These are phyloP conservation scores for Colletotrichum coccodes DNA, from an alignment of 2,329 filamentous ascomycete genomes.

Conservation along the genomic window DNA sequence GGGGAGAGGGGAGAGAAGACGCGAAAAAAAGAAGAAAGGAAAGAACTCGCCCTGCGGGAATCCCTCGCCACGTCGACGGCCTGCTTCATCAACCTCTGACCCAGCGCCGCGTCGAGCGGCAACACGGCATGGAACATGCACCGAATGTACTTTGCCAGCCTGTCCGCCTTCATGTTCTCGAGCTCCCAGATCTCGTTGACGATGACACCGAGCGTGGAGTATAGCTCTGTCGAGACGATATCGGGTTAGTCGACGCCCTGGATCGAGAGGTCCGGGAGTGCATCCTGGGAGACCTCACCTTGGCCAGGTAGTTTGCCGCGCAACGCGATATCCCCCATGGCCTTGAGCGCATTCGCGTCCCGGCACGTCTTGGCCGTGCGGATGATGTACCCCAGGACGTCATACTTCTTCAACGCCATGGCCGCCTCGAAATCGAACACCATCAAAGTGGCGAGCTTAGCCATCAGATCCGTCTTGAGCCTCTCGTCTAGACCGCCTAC, in stretches of 20 bases:
- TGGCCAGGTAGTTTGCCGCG: constrained; percentile 60
- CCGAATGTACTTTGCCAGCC: constrained; percentile 80
- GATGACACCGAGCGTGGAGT: constrained; percentile 69
- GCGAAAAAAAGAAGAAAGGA: background rate
- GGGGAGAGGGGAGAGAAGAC: background rate
- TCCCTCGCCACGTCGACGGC: constrained; percentile 63
- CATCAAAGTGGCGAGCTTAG: constrained; percentile 74
- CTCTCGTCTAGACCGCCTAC: constrained; percentile 52
- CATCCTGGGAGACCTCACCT: constrained; percentile 53
- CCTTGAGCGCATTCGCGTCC: constrained; percentile 62
- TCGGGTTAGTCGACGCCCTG: background rate
- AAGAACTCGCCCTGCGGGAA: constrained; percentile 55
- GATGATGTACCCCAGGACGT: constrained; percentile 71
- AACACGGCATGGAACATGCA: constrained; percentile 79
- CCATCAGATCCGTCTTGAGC: constrained; percentile 61
- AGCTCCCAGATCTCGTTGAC: constrained; percentile 74
- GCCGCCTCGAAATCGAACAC: constrained; percentile 85
- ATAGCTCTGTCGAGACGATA: constrained; percentile 53
- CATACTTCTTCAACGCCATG: constrained; percentile 73
- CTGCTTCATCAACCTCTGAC: constrained; percentile 72
- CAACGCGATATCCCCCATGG: constrained; percentile 74
- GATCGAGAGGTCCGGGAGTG: no score
- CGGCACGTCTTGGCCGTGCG: constrained; percentile 56
- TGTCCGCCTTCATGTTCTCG: constrained; percentile 64
- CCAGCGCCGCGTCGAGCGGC: constrained; percentile 62